Percentiles rank a stretch among this genome's conserved stretches.
These are phyloP conservation scores for Hawksworthiomyces lignivorus DNA, from an alignment of 2,329 filamentous ascomycete species.

Conservation along the genomic window DNA sequence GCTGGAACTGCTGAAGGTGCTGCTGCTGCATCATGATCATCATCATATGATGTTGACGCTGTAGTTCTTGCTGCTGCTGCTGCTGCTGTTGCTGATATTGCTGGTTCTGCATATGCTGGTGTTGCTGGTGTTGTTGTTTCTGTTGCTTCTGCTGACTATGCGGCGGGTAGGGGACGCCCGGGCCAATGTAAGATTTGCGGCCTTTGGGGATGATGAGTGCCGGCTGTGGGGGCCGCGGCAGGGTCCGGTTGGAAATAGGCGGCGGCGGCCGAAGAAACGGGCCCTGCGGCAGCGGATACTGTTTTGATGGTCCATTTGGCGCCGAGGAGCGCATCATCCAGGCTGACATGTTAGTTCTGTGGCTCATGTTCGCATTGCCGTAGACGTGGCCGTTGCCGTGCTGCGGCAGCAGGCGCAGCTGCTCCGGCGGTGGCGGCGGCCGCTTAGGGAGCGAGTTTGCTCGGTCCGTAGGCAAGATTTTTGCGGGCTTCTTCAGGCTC, in stretches of 20 bases:
- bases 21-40: constrained; percentile 8
- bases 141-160: not conserved
- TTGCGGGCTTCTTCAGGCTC: not conserved
- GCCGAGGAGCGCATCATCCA: not conserved
- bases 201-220: constrained; percentile 8
- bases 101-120: not conserved
- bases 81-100: constrained; percentile 1
- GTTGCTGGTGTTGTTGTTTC: not conserved
- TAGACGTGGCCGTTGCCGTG: not conserved
- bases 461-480: not conserved
- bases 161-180: constrained; percentile 1
- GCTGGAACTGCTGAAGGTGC: constrained; percentile 7
- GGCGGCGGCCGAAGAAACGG: constrained; percentile 5
- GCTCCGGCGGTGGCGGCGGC: constrained; percentile 11
- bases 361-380: too few species aligned
- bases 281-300: not conserved
- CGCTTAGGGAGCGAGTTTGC: constrained; percentile 6
- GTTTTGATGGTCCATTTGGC: not conserved
- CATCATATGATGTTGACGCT: constrained; percentile 9
- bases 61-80: not conserved
- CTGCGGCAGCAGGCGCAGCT: constrained; percentile 9
- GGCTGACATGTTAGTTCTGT: too few species aligned
- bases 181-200: not conserved
- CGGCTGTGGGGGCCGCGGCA: constrained; percentile 11
- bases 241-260: constrained; percentile 1